These are phyloP conservation scores for Lentinula novae-zelandiae DNA, from an alignment of 1,284 basidiomycete species.

Conservation along the genomic window DNA sequence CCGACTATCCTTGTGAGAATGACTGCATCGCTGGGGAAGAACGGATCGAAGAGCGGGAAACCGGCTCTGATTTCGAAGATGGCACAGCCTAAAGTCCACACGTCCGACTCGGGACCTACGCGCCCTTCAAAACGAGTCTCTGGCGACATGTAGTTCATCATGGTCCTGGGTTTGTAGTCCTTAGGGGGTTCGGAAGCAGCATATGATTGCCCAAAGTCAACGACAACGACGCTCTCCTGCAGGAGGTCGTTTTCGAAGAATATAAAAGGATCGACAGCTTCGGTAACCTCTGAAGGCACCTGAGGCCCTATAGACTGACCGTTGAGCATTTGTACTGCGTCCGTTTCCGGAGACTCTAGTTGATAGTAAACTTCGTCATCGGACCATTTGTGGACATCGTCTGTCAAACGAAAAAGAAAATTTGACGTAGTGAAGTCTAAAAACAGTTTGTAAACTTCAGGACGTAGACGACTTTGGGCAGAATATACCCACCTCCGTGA, in stretches of 20 bases:
- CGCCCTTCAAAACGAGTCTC: constrained; percentile 28
- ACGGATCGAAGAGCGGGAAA: constrained; percentile 31
- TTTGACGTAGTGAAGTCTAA: constrained; percentile 29
- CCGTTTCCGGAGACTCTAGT: constrained; percentile 26
- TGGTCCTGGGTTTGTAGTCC: constrained; percentile 26
- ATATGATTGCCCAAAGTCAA: constrained; percentile 34
- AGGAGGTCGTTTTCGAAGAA: constrained; percentile 21
- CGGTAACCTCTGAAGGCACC: constrained; percentile 24
- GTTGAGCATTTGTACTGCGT: constrained; percentile 18
- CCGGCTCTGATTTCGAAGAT: constrained; percentile 36
- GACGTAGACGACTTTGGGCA: background rate
- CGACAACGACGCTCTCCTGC: constrained; percentile 26
- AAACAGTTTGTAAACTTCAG: too few species aligned
- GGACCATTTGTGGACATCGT: constrained; percentile 21
- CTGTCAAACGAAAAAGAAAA: constrained; percentile 21
- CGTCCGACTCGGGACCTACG: constrained; percentile 24
- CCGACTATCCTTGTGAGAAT: constrained; percentile 29
- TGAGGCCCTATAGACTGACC: constrained; percentile 17
- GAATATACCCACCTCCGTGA: constrained; percentile 29
- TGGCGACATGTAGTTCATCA: constrained; percentile 28
- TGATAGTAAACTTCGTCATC: constrained; percentile 28
- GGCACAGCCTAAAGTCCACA: constrained; percentile 34
- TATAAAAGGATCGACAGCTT: constrained; percentile 21
- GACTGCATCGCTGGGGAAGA: constrained; percentile 23
- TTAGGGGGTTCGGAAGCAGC: constrained; percentile 18